These are phyloP conservation scores for Coemansia sp. DNA, from an alignment of 192 early-diverging fungal species.

Conservation along the genomic window DNA sequence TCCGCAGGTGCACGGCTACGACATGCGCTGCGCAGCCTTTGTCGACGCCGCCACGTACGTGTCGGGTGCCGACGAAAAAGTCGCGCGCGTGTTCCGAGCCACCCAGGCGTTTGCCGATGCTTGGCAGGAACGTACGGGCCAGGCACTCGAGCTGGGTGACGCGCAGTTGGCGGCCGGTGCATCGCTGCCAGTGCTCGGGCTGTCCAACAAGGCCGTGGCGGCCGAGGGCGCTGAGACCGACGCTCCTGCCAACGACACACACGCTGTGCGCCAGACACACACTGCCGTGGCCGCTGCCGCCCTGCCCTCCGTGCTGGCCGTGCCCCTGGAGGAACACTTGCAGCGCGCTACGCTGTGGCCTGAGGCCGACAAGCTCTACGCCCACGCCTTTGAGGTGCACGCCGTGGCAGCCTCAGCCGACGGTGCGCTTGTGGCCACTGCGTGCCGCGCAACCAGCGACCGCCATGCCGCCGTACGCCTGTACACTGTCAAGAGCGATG, in stretches of 20 bases:
- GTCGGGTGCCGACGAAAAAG: constrained; percentile 92
- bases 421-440: constrained; percentile 68
- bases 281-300: constrained; percentile 51
- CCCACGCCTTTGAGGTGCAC: constrained; percentile 93
- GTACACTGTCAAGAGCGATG: constrained; percentile 9
- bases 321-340: constrained; percentile 88
- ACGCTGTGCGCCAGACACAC: constrained; percentile 56
- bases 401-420: constrained; percentile 68
- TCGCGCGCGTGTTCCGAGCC: constrained; percentile 84
- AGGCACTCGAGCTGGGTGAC: background rate
- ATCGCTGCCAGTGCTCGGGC: constrained; percentile 82
- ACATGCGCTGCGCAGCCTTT: constrained; percentile 83
- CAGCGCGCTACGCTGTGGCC: constrained; percentile 93
- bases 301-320: constrained; percentile 28
- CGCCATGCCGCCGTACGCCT: constrained; percentile 40
- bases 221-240: constrained; percentile 4
- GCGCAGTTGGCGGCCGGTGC: constrained; percentile 62
- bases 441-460: constrained; percentile 30
- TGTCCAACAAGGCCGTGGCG: constrained; percentile 91
- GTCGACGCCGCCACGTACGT: constrained; percentile 70
- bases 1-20: constrained; percentile 96
- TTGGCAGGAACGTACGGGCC: constrained; percentile 34
- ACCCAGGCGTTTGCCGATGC: constrained; percentile 72
- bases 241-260: constrained; percentile 50
- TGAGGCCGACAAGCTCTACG: constrained; percentile 93